phyloP scores from a whole-genome alignment of 2,329 filamentous ascomycete genomes.

The Pseudogymnoascus verrucosus region DNA sequence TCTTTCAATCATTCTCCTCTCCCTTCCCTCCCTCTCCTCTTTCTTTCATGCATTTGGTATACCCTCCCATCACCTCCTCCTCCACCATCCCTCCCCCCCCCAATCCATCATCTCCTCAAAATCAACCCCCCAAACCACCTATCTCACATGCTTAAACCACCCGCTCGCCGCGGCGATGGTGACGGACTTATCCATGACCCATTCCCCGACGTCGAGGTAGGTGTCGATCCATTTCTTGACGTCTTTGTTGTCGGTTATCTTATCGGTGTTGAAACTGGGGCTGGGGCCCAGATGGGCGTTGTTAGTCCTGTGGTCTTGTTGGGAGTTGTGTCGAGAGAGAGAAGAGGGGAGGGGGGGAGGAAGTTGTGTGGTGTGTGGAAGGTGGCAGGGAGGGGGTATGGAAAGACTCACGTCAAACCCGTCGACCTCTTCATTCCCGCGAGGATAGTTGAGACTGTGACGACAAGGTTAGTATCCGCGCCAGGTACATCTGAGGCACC shows the following conservation, averaged over 20 bases:
- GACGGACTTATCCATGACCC: conserved; percentile 96
- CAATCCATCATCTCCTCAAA: not conserved
- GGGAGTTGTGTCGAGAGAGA: not conserved
- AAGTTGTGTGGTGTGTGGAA: no score
- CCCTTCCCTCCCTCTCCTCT: no score
- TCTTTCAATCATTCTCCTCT: not conserved
- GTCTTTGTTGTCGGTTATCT: conserved; percentile 74
- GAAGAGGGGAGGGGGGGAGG: conserved; percentile 12
- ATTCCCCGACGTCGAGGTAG: conserved; percentile 91
- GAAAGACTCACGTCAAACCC: conserved; percentile 79
- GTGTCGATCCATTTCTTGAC: conserved; percentile 83
- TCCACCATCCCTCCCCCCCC: not conserved
- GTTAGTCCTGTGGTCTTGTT: not conserved
- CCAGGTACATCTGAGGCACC: not conserved
- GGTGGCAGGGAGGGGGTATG: conserved; percentile 1
- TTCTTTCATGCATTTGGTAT: not conserved
- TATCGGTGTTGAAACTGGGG: conserved; percentile 80
- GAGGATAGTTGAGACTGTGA: conserved; percentile 92
- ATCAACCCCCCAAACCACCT: no score
- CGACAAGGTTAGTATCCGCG: conserved; percentile 18
- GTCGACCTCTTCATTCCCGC: conserved; percentile 97
- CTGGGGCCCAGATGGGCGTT: conserved; percentile 38
- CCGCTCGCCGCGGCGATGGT: conserved; percentile 80
- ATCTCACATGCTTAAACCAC: conserved; percentile 88
- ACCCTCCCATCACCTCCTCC: not conserved